Evolutionary conservation across 2,329 filamentous ascomycete species (phyloP), one percentile per base, ranked within the genome.

Genomic region (Fusarium tricinctum): DNA sequence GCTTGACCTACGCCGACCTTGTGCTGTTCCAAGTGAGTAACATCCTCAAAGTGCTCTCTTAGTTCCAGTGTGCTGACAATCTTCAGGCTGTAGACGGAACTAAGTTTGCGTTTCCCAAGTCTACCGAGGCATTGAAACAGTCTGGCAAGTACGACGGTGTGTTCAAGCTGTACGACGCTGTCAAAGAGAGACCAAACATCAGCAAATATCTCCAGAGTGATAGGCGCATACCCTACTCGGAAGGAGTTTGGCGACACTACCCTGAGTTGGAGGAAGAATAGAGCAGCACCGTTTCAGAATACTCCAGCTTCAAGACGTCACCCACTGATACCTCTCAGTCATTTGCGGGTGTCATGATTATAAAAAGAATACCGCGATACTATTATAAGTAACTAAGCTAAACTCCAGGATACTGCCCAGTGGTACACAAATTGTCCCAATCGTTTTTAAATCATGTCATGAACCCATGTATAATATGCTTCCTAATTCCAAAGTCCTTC

Each of bases 161-260:
- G 5, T 92, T 93, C 72, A 82, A 80, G 39, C 85, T 93, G 35
- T 89, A 91, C 70, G 82, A 87, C 1, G 84, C 84, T 3, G 85
- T 94, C 17, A 87, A 88, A 78, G 83, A 85, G 57, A 81, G 88
- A 35, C 87, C 87, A 19, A 88, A 84, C 40, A 84, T 95, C 72
- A 90, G 89, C 79, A 85, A 82, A 43, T 95, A 95, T 75, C 77
- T 95, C 51, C 83, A 78, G 20, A 94, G 91, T 76, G 83, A 88
- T 5, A 84, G 89, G 66, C 83, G 91, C 40, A 75, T 85, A 73
- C 77, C 83, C 51, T 95, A 92, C 74, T 80, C 82, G 0, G 78
- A 84, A 64, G 91, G 92, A 2, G 85, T 95, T 43, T 95, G 88
- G 75, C 84, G 92, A 35, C 81, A 92, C 72, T 94, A 95, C 73